These are phyloP conservation scores for Pleurozium schreberi DNA, from an alignment of 225 moss, liverwort and hornwort species.

Conservation along the genomic window DNA sequence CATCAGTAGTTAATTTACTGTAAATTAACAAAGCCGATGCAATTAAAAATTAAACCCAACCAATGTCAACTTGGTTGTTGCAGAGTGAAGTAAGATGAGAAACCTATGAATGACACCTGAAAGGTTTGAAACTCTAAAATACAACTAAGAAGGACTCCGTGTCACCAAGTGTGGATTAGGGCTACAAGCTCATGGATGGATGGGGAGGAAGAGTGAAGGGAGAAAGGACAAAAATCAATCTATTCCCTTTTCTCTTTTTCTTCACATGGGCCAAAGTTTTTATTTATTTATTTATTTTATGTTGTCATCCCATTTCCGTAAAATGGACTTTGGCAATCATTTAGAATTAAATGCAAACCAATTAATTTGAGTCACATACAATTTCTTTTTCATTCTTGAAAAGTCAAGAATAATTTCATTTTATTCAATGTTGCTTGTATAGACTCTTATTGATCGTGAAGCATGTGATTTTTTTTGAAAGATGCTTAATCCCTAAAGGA, in stretches of 20 bases:
- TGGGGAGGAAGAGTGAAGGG: background rate
- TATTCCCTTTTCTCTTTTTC: background rate
- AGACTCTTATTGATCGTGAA: background rate
- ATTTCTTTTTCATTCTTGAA: background rate
- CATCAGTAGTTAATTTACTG: background rate
- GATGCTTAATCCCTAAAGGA: too few species aligned
- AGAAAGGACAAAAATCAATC: background rate
- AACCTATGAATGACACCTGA: background rate
- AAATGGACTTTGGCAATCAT: background rate
- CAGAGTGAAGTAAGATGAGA: background rate
- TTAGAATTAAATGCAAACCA: background rate
- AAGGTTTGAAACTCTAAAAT: background rate
- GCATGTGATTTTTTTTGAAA: background rate
- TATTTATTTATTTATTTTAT: too few species aligned
- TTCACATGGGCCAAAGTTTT: background rate
- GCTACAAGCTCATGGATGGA: background rate
- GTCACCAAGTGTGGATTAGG: background rate
- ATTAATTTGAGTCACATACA: too few species aligned
- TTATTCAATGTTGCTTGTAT: background rate
- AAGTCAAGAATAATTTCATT: background rate
- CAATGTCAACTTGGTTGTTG: background rate
- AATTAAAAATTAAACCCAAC: too few species aligned
- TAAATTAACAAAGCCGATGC: too few species aligned
- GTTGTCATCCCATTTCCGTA: accelerated
- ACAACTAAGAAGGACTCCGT: background rate